These are phyloP conservation scores for Massospora cicadina DNA, from an alignment of 371 early-diverging fungal species.

Conservation along the genomic window DNA sequence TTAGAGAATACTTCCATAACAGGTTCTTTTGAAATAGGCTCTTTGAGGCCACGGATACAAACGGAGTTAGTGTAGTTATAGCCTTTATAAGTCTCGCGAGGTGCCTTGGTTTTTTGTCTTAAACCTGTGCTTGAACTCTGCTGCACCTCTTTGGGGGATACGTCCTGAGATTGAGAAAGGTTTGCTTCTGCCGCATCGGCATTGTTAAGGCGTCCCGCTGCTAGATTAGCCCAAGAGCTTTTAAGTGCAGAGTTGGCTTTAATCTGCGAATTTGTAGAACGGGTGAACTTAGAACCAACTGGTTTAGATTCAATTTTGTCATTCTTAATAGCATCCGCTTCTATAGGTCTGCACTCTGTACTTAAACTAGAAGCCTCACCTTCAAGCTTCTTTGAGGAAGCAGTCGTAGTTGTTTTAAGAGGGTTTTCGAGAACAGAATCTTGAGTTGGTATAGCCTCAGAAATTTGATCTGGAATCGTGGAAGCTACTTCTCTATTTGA, in stretches of 20 bases:
- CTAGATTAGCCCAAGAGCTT: background rate
- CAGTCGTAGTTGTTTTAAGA: background rate
- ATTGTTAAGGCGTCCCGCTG: background rate
- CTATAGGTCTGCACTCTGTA: background rate
- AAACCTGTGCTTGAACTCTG: too few relatives aligned
- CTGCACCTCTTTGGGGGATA: background rate
- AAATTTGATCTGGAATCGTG: background rate
- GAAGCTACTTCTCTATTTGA: background rate
- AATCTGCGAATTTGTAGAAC: background rate
- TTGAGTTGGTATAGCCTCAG: background rate
- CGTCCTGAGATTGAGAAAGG: background rate
- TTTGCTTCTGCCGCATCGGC: background rate
- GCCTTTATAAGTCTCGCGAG: background rate
- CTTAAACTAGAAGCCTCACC: background rate
- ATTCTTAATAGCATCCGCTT: background rate
- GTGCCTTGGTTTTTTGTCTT: background rate
- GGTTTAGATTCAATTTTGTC: background rate
- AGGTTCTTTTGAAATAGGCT: background rate
- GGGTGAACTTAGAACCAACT: background rate
- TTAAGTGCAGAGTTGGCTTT: background rate
- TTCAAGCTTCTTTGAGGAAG: background rate
- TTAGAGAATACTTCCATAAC: background rate
- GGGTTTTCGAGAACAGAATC: background rate
- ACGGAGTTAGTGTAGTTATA: background rate
- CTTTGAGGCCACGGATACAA: background rate